These are phyloP conservation scores for Brassica rapa DNA, from an alignment of 345 rosid species.

Conservation along the genomic window DNA sequence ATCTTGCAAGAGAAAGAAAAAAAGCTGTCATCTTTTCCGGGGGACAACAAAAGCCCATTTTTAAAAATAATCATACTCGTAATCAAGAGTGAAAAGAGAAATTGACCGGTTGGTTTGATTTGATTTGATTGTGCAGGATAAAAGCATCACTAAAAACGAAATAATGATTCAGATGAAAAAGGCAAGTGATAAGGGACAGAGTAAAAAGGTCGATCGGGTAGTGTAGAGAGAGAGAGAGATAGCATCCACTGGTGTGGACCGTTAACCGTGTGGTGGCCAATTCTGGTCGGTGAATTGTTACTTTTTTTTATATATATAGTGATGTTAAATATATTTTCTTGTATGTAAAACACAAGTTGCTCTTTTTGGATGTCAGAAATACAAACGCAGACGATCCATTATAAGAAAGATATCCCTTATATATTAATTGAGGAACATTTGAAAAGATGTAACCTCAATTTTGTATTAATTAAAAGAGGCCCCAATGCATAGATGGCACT, in stretches of 20 bases:
- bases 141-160: neutral
- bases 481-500: no score
- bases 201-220: slow-evolving; percentile 1
- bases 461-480: no score
- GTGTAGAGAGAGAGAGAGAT: neutral
- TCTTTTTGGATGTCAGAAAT: neutral
- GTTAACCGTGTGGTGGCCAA: slow-evolving; percentile 8
- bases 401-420: neutral
- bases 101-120: slow-evolving; percentile 18
- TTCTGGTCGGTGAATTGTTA: slow-evolving; percentile 1
- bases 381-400: neutral
- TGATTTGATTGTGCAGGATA: neutral
- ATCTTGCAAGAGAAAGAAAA: neutral
- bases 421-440: no score
- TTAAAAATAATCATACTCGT: neutral
- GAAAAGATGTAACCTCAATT: no score
- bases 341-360: neutral
- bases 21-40: neutral
- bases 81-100: slow-evolving; percentile 2
- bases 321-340: neutral
- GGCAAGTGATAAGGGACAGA: slow-evolving; percentile 17
- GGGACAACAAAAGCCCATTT: slow-evolving; percentile 4
- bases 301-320: neutral
- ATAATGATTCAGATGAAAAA: slow-evolving; percentile 5
- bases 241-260: slow-evolving; percentile 8